These are phyloP conservation scores for Trametes sanguinea DNA, from an alignment of 768 basidiomycete genomes.

Conservation along the genomic window DNA sequence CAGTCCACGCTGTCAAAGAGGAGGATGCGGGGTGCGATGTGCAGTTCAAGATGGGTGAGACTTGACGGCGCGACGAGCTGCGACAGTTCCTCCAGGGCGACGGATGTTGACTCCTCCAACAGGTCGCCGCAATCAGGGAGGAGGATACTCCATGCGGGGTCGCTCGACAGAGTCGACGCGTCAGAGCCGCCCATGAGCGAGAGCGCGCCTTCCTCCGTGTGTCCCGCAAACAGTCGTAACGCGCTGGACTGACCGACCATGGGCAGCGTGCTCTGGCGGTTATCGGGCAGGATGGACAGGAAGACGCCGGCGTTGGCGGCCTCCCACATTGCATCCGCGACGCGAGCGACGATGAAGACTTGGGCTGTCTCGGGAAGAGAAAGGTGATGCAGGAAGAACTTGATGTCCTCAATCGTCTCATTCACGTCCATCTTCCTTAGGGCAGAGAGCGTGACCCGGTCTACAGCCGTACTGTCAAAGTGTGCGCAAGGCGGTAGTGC, in stretches of 20 bases:
- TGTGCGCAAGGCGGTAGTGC: slow-evolving; percentile 3
- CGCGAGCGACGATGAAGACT: not conserved
- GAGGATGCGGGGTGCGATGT: slow-evolving; percentile 4
- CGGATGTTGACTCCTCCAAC: not conserved
- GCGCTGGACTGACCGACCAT: not conserved
- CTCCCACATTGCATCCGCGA: slow-evolving; percentile 9
- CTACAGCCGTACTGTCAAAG: not conserved
- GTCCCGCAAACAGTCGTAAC: slow-evolving; percentile 1
- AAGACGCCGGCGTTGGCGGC: not conserved
- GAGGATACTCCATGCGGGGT: not conserved
- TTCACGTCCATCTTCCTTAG: not conserved
- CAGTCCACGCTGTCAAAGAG: slow-evolving; percentile 1
- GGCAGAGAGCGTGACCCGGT: not conserved
- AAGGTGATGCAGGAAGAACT: slow-evolving; percentile 2
- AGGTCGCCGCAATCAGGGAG: not conserved
- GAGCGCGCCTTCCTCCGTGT: not conserved
- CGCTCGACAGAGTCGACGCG: no score
- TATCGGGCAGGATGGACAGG: slow-evolving; percentile 3
- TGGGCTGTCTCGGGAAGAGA: not conserved
- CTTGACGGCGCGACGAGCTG: not conserved
- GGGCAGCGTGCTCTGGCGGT: not conserved
- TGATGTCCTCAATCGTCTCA: slow-evolving; percentile 13
- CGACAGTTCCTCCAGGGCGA: not conserved
- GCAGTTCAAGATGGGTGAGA: slow-evolving; percentile 1
- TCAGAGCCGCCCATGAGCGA: not conserved